phyloP scores from a whole-genome alignment of 345 rosid species.

The Acer saccharum region DNA sequence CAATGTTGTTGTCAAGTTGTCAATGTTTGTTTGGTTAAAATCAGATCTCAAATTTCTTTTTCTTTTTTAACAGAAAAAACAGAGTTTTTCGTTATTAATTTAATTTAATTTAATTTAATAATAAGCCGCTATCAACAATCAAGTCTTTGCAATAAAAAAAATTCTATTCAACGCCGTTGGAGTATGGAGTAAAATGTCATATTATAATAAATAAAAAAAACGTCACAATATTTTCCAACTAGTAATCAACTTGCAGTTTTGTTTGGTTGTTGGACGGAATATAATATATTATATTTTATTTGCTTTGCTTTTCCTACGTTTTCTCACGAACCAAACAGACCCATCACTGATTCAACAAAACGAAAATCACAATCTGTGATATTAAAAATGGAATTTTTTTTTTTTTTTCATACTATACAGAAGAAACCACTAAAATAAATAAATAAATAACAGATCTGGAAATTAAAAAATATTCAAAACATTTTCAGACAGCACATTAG shows the following conservation, averaged over 20 bases:
- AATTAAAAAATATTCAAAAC: slow-evolving; percentile 8
- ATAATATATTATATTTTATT: not conserved
- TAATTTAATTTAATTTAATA: not conserved
- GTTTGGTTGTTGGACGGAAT: slow-evolving; percentile 14
- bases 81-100: not conserved
- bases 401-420: too few relatives aligned
- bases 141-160: too few relatives aligned
- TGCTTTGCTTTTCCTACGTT: slow-evolving; percentile 1
- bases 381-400: not conserved
- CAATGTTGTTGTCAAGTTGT: slow-evolving; percentile 22
- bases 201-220: not conserved
- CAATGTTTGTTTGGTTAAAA: not conserved
- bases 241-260: not conserved
- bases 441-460: slow-evolving; percentile 5
- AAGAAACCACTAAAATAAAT: not conserved
- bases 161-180: slow-evolving; percentile 27
- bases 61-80: slow-evolving; percentile 4
- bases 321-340: slow-evolving; percentile 26
- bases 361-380: not conserved
- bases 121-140: not conserved
- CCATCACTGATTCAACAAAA: not conserved
- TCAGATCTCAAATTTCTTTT: not conserved
- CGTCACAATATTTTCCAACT: slow-evolving; percentile 10
- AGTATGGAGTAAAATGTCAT: slow-evolving; percentile 5
- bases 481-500: not conserved